phyloP scores from a whole-genome alignment of 2,329 filamentous ascomycete genomes.

The Claviceps maximensis region DNA sequence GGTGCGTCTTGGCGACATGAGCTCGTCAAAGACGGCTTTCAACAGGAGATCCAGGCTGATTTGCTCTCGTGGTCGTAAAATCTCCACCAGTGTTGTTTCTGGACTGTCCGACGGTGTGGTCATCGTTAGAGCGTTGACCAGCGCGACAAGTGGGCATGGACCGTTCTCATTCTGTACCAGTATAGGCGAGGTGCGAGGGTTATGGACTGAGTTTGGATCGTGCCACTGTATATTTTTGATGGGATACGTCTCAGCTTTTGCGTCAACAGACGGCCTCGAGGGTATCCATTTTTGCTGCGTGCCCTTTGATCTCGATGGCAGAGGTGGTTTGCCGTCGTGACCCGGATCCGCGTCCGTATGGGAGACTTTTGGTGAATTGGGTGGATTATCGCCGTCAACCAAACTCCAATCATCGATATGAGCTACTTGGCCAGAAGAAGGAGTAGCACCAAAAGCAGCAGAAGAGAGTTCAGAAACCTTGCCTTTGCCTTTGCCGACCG shows the following conservation, averaged over 20 bases:
- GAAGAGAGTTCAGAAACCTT: slow-evolving; percentile 15
- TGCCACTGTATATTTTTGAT: slow-evolving; percentile 87
- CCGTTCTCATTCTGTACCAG: slow-evolving; percentile 89
- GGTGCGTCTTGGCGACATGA: slow-evolving; percentile 64
- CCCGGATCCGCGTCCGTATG: slow-evolving; percentile 6
- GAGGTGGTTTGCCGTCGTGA: slow-evolving; percentile 16
- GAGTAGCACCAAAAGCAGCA: slow-evolving; percentile 5
- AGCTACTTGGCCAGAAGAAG: slow-evolving; percentile 8
- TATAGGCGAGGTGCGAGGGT: slow-evolving; percentile 67
- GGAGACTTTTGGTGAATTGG: slow-evolving; percentile 7
- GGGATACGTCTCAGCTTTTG: slow-evolving; percentile 65
- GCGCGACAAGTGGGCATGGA: slow-evolving; percentile 79
- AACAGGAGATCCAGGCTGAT: slow-evolving; percentile 76
- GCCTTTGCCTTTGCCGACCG: slow-evolving; percentile 28
- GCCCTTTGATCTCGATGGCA: slow-evolving; percentile 24
- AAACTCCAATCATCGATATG: slow-evolving; percentile 37
- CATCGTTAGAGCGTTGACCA: slow-evolving; percentile 83
- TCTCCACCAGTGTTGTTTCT: slow-evolving; percentile 63
- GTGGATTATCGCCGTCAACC: slow-evolving; percentile 29
- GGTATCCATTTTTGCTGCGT: slow-evolving; percentile 22
- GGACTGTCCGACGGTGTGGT: slow-evolving; percentile 53
- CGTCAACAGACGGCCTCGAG: slow-evolving; percentile 29
- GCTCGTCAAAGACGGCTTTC: slow-evolving; percentile 83
- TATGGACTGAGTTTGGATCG: slow-evolving; percentile 46
- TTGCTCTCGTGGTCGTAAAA: slow-evolving; percentile 68